These are phyloP conservation scores for Lactarius hatsudake DNA, from an alignment of 768 basidiomycete genomes.

Conservation along the genomic window DNA sequence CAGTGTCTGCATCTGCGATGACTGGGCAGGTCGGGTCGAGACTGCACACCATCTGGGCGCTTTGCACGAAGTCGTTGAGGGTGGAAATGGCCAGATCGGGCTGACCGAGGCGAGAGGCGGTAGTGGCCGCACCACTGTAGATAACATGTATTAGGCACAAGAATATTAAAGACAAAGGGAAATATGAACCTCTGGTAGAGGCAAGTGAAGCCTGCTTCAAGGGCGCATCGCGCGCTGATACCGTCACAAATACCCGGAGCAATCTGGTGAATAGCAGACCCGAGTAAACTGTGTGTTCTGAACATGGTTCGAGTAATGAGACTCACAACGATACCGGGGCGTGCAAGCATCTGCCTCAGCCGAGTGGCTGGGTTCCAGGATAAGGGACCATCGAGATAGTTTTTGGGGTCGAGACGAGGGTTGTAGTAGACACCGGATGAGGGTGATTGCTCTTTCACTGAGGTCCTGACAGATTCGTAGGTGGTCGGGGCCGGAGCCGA, in stretches of 20 bases:
- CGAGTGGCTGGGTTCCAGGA: conserved; percentile 68
- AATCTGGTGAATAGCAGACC: conserved; percentile 40
- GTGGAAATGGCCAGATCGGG: conserved; percentile 81
- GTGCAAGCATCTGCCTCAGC: conserved; percentile 51
- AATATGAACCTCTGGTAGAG: conserved; percentile 63
- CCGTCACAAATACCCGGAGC: conserved; percentile 81
- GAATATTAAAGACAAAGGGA: background rate
- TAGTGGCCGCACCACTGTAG: conserved; percentile 69
- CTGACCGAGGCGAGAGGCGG: conserved; percentile 72
- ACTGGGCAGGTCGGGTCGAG: conserved; percentile 63
- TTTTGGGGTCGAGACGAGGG: conserved; percentile 63
- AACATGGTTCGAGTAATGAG: background rate
- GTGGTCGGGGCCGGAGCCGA: background rate
- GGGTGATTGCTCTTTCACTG: conserved; percentile 13
- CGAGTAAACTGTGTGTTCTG: background rate
- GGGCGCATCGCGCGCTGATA: conserved; percentile 74
- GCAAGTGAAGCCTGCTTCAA: conserved; percentile 77
- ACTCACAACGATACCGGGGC: conserved; percentile 74
- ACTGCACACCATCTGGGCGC: conserved; percentile 68
- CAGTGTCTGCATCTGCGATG: conserved; percentile 80
- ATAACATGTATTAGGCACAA: background rate
- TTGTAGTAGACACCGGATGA: conserved; percentile 51
- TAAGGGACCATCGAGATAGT: conserved; percentile 65
- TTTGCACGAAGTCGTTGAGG: conserved; percentile 73
- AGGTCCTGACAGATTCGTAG: background rate